phyloP scores from a whole-genome alignment of 2,329 filamentous ascomycete genomes.

The Tolypocladium guangdongense region DNA sequence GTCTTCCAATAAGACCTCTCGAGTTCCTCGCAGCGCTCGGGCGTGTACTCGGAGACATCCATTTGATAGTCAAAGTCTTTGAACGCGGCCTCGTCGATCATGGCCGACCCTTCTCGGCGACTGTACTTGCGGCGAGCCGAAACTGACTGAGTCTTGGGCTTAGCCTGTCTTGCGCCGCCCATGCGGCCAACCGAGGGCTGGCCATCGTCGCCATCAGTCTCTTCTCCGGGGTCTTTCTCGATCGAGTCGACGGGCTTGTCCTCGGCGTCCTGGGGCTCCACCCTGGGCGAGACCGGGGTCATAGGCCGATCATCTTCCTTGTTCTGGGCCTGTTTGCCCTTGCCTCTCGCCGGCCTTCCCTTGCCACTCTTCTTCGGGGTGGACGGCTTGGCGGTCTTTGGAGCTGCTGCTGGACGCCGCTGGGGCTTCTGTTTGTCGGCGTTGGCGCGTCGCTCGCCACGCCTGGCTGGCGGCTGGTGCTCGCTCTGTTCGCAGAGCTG shows the following conservation, averaged over 20 bases:
- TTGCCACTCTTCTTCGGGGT: slow-evolving; percentile 28
- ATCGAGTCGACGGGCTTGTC: slow-evolving; percentile 34
- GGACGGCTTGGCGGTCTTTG: slow-evolving; percentile 19
- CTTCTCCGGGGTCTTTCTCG: slow-evolving; percentile 34
- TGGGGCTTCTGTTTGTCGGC: slow-evolving; percentile 39
- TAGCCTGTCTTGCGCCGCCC: slow-evolving; percentile 38
- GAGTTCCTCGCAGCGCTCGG: slow-evolving; percentile 86
- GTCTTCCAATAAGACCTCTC: slow-evolving; percentile 97
- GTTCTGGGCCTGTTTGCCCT: slow-evolving; percentile 25
- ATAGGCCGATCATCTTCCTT: slow-evolving; percentile 43
- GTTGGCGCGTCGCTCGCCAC: slow-evolving; percentile 67
- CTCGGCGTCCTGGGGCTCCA: slow-evolving; percentile 19
- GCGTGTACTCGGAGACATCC: slow-evolving; percentile 77
- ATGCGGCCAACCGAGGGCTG: slow-evolving; percentile 30
- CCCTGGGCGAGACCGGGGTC: slow-evolving; percentile 46
- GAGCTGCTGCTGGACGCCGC: slow-evolving; percentile 25
- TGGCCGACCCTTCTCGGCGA: slow-evolving; percentile 63
- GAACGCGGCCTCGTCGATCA: slow-evolving; percentile 83
- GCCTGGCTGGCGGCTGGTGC: slow-evolving; percentile 84
- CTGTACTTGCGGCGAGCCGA: slow-evolving; percentile 83
- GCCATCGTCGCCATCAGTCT: slow-evolving; percentile 35
- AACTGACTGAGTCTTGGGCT: slow-evolving; percentile 59
- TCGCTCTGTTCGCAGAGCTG: slow-evolving; percentile 87
- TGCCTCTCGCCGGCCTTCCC: slow-evolving; percentile 26
- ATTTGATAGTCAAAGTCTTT: slow-evolving; percentile 85